Percentiles rank a stretch among this genome's conserved stretches.
These are phyloP conservation scores for Amylocarpus encephaloides DNA, from an alignment of 2,329 filamentous ascomycete species.

Conservation along the genomic window DNA sequence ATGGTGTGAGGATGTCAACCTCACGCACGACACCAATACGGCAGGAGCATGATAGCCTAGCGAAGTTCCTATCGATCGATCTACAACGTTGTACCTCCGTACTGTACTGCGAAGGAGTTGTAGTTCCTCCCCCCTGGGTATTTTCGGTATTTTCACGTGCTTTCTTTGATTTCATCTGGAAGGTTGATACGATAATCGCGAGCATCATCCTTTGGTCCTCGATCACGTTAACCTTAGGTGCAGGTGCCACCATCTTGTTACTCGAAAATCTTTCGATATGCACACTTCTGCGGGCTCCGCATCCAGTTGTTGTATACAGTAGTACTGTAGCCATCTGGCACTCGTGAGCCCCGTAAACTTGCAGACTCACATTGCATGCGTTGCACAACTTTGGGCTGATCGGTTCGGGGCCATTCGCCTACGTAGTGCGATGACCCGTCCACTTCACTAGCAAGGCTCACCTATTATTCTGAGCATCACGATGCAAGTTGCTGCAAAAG, in stretches of 20 bases:
- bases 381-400: too few relatives aligned
- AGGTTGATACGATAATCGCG: neutral
- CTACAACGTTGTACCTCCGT: too few relatives aligned
- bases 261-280: neutral
- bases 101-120: too few relatives aligned
- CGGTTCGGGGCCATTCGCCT: too few relatives aligned
- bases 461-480: too few relatives aligned
- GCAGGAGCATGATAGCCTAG: neutral
- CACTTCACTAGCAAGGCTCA: too few relatives aligned
- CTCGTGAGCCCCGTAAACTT: neutral
- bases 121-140: neutral
- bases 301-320: neutral
- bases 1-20: neutral
- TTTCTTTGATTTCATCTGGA: neutral
- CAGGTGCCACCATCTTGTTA: neutral
- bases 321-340: neutral
- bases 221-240: neutral
- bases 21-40: constrained; percentile 1
- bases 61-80: too few relatives aligned
- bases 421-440: too few relatives aligned
- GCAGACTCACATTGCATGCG: neutral
- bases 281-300: neutral
- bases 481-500: too few relatives aligned
- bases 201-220: neutral
- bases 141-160: neutral